Evolutionary conservation across 2,329 filamentous ascomycete genomes (phyloP).

Genomic region (Aspergillaceae sp.): DNA sequence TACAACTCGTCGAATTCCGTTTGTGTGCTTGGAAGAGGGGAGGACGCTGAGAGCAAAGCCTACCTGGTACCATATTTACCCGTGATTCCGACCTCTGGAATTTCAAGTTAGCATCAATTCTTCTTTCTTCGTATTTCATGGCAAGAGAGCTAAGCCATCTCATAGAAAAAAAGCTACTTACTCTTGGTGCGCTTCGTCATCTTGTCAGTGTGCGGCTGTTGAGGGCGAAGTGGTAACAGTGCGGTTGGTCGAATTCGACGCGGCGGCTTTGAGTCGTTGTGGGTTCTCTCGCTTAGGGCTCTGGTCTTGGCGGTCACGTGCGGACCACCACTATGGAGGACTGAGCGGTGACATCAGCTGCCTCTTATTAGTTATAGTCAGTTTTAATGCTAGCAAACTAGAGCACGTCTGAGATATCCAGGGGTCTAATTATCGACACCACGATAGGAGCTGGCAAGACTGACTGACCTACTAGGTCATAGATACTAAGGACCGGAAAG

Average conservation of each 20-base stretch:
- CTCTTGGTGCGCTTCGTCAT: constrained; percentile 95
- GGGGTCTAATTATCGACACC: no score
- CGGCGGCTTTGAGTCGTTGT: constrained; percentile 27
- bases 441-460: no score
- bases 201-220: constrained; percentile 46
- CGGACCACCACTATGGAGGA: background rate
- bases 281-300: constrained; percentile 35
- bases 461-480: no score
- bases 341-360: no score
- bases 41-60: constrained; percentile 31
- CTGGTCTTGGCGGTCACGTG: constrained; percentile 26
- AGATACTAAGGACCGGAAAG: no score
- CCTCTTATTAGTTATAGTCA: no score
- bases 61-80: constrained; percentile 98
- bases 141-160: background rate
- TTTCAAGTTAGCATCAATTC: constrained; percentile 19
- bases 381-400: no score
- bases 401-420: no score
- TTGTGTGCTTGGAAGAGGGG: constrained; percentile 10
- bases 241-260: constrained; percentile 25
- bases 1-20: constrained; percentile 3
- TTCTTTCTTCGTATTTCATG: background rate
- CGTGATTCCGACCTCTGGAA: constrained; percentile 82
- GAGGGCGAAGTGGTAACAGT: constrained; percentile 28
- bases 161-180: constrained; percentile 19